Conservation (phyloP, 805 yeast species). For the Metschnikowia santaceciliae region DNA sequence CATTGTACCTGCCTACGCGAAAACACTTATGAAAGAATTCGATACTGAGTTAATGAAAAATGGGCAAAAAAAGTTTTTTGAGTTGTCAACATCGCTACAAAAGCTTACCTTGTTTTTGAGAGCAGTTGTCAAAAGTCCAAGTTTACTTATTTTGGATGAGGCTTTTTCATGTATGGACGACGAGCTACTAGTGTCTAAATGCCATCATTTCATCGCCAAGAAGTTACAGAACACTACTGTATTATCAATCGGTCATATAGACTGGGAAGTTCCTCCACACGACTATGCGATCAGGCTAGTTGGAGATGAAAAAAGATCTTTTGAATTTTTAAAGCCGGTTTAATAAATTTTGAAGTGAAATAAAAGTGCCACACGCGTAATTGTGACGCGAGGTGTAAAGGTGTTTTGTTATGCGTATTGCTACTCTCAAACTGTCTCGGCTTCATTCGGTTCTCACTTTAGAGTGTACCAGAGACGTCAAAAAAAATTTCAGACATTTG, state of each 20-base stretch:
- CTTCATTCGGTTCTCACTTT: not conserved
- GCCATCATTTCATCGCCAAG: slow-evolving; percentile 28
- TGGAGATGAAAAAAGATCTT: slow-evolving; percentile 28
- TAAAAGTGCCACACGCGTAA: not conserved
- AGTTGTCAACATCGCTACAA: slow-evolving; percentile 66
- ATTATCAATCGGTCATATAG: slow-evolving; percentile 78
- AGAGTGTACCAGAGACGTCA: slow-evolving; percentile 1
- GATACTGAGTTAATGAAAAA: slow-evolving; percentile 28
- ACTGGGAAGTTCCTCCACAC: slow-evolving; percentile 73
- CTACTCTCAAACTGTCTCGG: not conserved
- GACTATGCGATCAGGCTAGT: slow-evolving; percentile 38
- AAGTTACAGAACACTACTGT: slow-evolving; percentile 51
- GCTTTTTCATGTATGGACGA: slow-evolving; percentile 89
- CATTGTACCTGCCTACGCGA: slow-evolving; percentile 13
- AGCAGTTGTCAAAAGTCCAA: slow-evolving; percentile 74
- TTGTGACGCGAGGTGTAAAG: not conserved
- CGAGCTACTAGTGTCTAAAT: slow-evolving; percentile 24
- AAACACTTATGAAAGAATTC: slow-evolving; percentile 20
- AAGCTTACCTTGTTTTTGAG: slow-evolving; percentile 73
- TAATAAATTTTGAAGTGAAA: not conserved
- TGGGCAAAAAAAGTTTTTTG: slow-evolving; percentile 44
- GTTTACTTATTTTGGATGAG: slow-evolving; percentile 79
- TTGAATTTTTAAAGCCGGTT: slow-evolving; percentile 9
- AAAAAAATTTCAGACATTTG: not conserved
- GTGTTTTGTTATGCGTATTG: not conserved